Conservation (phyloP, 257 asterid genomes). For the Solanum microdontum region DNA sequence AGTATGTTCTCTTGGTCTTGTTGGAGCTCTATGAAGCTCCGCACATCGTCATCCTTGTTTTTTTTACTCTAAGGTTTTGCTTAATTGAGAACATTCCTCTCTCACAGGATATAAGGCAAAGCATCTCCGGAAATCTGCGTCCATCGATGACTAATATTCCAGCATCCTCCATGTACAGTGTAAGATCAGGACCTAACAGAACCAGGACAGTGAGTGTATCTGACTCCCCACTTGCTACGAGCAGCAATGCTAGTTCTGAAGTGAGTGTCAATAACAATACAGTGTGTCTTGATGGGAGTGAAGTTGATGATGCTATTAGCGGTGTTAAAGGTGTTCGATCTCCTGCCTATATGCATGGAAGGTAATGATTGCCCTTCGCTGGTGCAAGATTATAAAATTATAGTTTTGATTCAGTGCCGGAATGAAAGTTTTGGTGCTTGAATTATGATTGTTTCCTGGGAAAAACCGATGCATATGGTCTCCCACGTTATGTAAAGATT, state of each 20-base stretch:
- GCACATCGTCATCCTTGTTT: neutral
- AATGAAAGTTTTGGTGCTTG: neutral
- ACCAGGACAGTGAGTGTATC: slow-evolving; percentile 5
- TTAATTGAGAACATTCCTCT: neutral
- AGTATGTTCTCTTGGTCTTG: neutral
- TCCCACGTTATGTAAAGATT: neutral
- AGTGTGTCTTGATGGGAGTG: neutral
- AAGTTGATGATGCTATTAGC: slow-evolving; percentile 57
- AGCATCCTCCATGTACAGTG: slow-evolving; percentile 11
- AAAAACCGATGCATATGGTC: neutral
- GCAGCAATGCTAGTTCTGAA: slow-evolving; percentile 10
- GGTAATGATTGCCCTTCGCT: slow-evolving; percentile 26
- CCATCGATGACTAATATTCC: slow-evolving; percentile 2
- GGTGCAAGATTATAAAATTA: neutral
- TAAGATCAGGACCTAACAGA: slow-evolving; percentile 7
- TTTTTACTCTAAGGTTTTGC: neutral
- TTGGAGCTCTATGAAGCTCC: neutral
- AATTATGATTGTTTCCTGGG: neutral
- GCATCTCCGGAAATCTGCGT: slow-evolving; percentile 1
- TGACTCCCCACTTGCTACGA: slow-evolving; percentile 11
- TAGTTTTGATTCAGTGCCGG: neutral
- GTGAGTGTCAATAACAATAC: slow-evolving; percentile 8
- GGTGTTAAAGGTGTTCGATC: slow-evolving; percentile 55
- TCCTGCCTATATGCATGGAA: slow-evolving; percentile 50
- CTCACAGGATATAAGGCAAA: slow-evolving; percentile 14